A percentile compares a stretch with the other conserved stretches of the same genome.
phyloP scores from a whole-genome alignment of 495 filamentous ascomycete genomes.

The Penicillium arizonense region DNA sequence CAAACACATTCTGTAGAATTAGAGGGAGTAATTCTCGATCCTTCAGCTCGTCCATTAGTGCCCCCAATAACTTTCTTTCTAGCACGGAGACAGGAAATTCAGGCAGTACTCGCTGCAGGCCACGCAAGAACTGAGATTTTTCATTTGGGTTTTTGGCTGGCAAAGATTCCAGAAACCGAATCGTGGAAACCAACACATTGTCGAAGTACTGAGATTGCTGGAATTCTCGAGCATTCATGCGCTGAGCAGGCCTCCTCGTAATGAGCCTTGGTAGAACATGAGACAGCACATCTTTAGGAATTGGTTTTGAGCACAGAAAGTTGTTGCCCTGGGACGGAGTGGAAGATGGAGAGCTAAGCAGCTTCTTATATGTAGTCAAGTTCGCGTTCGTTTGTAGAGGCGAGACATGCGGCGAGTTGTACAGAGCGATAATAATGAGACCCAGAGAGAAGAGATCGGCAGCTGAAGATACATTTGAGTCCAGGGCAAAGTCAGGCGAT shows the following conservation, averaged over 20 bases:
- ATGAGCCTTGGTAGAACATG: constrained; percentile 80
- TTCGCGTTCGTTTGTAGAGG: constrained; percentile 80
- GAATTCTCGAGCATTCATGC: constrained; percentile 87
- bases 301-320: constrained; percentile 71
- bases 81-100: constrained; percentile 91
- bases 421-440: constrained; percentile 81
- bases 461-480: constrained; percentile 73
- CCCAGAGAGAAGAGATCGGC: constrained; percentile 94
- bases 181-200: constrained; percentile 91
- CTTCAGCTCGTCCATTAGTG: constrained; percentile 86
- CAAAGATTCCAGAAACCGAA: constrained; percentile 87
- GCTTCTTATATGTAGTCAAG: constrained; percentile 73
- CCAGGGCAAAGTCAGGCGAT: constrained; percentile 89
- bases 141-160: constrained; percentile 90
- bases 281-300: constrained; percentile 74
- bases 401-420: constrained; percentile 87
- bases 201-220: constrained; percentile 94
- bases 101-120: constrained; percentile 77
- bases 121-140: constrained; percentile 88
- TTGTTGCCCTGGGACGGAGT: constrained; percentile 77
- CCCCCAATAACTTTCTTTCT: constrained; percentile 90
- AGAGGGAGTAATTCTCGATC: constrained; percentile 81
- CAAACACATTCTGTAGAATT: constrained; percentile 87
- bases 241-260: constrained; percentile 78
- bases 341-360: constrained; percentile 72